Conservation (phyloP, 2,329 filamentous ascomycete species). For the Ophiostoma sp. region DNA sequence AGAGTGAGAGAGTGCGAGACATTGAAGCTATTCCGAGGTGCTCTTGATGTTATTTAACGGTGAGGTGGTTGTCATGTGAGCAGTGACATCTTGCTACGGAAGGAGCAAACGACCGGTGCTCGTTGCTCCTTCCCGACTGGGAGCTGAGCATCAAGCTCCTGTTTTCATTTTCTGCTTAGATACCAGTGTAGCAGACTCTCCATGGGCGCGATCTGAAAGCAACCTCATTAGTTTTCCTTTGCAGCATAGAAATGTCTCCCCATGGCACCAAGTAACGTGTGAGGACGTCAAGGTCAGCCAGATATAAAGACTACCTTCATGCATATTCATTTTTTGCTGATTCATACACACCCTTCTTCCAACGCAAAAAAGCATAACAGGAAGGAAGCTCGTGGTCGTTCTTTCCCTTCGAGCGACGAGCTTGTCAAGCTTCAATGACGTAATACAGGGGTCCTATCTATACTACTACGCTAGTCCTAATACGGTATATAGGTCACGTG, state of each 20-base stretch:
- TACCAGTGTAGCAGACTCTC: too few species aligned
- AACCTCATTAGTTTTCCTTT: too few species aligned
- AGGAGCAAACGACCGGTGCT: background rate
- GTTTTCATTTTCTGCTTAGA: background rate
- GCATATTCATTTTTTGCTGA: too few species aligned
- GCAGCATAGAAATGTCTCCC: too few species aligned
- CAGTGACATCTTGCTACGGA: background rate
- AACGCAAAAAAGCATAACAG: background rate
- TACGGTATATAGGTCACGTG: background rate
- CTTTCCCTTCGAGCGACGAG: background rate
- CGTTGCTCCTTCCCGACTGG: background rate
- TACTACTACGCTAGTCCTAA: background rate
- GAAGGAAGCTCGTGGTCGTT: background rate
- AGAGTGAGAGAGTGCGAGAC: background rate
- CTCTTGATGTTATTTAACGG: background rate
- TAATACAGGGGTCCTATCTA: background rate
- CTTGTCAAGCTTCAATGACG: background rate
- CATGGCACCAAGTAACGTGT: too few species aligned
- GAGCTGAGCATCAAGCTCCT: background rate
- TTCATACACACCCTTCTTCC: too few species aligned
- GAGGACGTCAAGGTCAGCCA: too few species aligned
- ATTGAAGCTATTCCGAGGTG: slow-evolving; percentile 6
- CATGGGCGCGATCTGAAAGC: too few species aligned
- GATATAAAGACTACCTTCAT: too few species aligned
- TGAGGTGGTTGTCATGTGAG: background rate